Percentiles rank a stretch among this genome's conserved stretches.
These are phyloP conservation scores for Ceratocystis variospora DNA, from an alignment of 2,329 filamentous ascomycete species.

Conservation along the genomic window DNA sequence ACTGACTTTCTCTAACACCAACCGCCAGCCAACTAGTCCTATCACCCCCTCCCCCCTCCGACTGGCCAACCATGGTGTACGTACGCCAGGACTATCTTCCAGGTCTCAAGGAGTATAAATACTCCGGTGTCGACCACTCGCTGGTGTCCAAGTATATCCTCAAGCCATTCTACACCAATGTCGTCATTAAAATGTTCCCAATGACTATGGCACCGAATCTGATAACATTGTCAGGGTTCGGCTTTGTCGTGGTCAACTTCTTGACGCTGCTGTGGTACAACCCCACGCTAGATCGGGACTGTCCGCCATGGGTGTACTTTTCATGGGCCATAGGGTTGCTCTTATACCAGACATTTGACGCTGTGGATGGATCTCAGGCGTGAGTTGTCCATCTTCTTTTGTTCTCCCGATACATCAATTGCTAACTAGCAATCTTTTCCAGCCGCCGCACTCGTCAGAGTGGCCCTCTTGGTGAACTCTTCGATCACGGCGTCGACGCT, in stretches of 20 bases:
- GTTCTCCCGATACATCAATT: neutral
- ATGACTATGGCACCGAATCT: conserved; percentile 83
- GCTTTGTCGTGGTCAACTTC: conserved; percentile 79
- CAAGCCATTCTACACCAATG: conserved; percentile 93
- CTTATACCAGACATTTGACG: conserved; percentile 96
- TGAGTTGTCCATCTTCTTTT: conserved; percentile 33
- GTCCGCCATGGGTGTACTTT: conserved; percentile 88
- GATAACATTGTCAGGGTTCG: conserved; percentile 84
- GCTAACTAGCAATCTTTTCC: conserved; percentile 9
- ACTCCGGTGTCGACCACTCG: conserved; percentile 81
- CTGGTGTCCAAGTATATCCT: conserved; percentile 82
- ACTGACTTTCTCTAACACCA: too few species aligned
- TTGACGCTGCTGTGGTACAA: conserved; percentile 91
- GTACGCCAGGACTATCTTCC: conserved; percentile 82
- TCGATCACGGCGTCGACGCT: conserved; percentile 94
- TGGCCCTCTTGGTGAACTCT: conserved; percentile 86
- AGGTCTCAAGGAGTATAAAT: conserved; percentile 88
- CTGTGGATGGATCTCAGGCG: conserved; percentile 89
- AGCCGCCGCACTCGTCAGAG: conserved; percentile 81
- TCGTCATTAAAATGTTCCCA: conserved; percentile 88
- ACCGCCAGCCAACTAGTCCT: too few species aligned
- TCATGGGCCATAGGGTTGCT: conserved; percentile 83
- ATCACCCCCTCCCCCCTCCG: neutral
- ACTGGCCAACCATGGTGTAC: conserved; percentile 60
- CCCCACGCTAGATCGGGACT: conserved; percentile 85